These are phyloP conservation scores for Kazachstania africana DNA, from an alignment of 805 yeast species.

Conservation along the genomic window DNA sequence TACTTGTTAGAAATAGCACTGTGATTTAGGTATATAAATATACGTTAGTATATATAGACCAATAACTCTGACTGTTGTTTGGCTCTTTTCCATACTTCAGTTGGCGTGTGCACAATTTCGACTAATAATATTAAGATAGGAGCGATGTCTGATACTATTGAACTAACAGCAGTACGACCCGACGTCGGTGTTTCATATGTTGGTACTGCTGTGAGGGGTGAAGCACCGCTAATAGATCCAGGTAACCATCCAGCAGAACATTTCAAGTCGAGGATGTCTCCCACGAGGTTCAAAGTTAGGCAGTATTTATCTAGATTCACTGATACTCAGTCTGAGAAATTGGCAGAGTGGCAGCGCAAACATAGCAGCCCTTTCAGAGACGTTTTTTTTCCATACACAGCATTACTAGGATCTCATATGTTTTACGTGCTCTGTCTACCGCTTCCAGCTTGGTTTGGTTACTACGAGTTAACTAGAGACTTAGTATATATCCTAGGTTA, in stretches of 20 bases:
- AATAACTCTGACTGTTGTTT: too few species aligned
- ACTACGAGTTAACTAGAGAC: constrained; percentile 46
- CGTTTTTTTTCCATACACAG: constrained; percentile 74
- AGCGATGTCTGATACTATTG: too few species aligned
- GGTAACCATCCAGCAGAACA: constrained; percentile 62
- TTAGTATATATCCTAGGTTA: constrained; percentile 53
- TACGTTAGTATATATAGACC: too few species aligned
- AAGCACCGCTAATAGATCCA: constrained; percentile 39
- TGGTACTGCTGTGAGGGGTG: neutral
- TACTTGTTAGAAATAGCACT: too few species aligned
- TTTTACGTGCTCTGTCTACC: constrained; percentile 88
- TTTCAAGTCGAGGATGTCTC: constrained; percentile 48
- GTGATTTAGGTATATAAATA: too few species aligned
- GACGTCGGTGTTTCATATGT: too few species aligned
- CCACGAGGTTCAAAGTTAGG: constrained; percentile 44
- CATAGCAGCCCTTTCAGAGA: constrained; percentile 47
- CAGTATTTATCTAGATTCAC: constrained; percentile 43
- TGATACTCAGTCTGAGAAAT: constrained; percentile 50
- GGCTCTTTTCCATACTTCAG: too few species aligned
- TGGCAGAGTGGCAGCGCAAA: constrained; percentile 43
- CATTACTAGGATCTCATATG: constrained; percentile 85
- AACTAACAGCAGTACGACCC: too few species aligned
- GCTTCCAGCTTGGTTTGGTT: constrained; percentile 75
- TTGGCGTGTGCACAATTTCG: too few species aligned
- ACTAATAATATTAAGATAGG: too few species aligned